phyloP scores from a whole-genome alignment of 352 stramenopile genomes.

The Pythium brachiatum region DNA sequence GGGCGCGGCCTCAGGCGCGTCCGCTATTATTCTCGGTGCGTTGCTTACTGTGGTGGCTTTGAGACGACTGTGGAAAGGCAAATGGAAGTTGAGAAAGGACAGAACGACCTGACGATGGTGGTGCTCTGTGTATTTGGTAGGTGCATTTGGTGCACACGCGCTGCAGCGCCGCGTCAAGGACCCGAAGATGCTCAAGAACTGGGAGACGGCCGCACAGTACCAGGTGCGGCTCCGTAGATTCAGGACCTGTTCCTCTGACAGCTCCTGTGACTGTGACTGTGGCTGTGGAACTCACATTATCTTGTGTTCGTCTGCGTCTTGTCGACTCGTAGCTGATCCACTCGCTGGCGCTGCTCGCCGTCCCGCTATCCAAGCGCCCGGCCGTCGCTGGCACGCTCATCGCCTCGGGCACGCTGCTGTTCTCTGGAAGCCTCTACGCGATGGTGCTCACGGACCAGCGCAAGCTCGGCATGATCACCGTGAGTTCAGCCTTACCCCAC shows the following conservation, averaged over 20 bases:
- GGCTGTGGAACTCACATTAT: neutral
- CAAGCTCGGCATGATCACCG: conserved; percentile 77
- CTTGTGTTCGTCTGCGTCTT: conserved; percentile 2
- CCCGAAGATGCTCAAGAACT: conserved; percentile 81
- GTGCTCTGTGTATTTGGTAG: conserved; percentile 25
- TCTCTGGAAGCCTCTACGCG: conserved; percentile 77
- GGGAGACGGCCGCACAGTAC: conserved; percentile 80
- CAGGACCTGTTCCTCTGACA: no score
- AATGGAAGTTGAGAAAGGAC: neutral
- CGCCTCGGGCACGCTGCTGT: conserved; percentile 60
- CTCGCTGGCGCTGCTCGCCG: conserved; percentile 68
- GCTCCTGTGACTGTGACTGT: no score
- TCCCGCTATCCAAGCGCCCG: conserved; percentile 60
- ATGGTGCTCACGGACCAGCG: conserved; percentile 73
- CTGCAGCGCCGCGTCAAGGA: conserved; percentile 68
- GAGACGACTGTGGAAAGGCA: neutral
- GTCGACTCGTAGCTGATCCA: conserved; percentile 43
- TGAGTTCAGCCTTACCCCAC: conserved; percentile 26
- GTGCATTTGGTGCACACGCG: conserved; percentile 75
- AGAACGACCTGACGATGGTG: neutral
- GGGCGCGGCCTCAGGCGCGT: conserved; percentile 64
- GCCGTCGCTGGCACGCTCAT: conserved; percentile 56
- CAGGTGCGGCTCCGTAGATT: conserved; percentile 57
- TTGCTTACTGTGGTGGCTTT: conserved; percentile 9
- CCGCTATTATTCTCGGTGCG: conserved; percentile 30